Evolutionary conservation across 192 early-diverging fungal genomes (phyloP), one percentile per base, ranked within the genome.

Genomic region (Mortierella claussenii): DNA sequence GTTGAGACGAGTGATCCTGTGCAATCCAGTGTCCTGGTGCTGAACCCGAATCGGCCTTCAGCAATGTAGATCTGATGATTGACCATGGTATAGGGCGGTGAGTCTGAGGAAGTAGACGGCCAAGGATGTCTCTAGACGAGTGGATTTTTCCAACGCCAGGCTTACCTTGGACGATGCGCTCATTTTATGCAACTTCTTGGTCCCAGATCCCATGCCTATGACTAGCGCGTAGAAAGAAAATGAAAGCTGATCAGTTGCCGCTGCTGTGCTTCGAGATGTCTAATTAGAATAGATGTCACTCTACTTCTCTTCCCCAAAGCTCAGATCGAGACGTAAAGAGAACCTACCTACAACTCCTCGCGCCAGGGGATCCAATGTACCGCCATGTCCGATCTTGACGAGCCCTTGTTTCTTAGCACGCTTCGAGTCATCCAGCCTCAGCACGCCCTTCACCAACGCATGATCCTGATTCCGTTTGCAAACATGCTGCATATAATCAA

Each of bases 351-450:
- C 55, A 3, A 88, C 69, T 20, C 87, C 87, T 45, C 70, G 58
- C 21, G 87, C 87, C 33, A 88, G 53, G 13, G 87, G 87, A 61
- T 88, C 87, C 30, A 87, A 37, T 3, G 86, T 87, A 6, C 86
- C 86, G 10, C 86, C 86, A 66, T 87, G 86, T 2, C 86, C 86
- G 66, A 87, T 69, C 51, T 87, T 88, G 55, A 88, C 61, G 18
- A 68, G 55, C n/a, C 73, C 68, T 40, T 63, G 51, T 30, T 65
- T 51, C 34, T 40, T 40, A 40, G 73, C 56, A 13, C 68, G 47
- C 47, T 54, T 80, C 24, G 69, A 61, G 18, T 15, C 34, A n/a
- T 59, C 51, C 11, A 65, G 36, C 34, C 44, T 43, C 65, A 79
- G 12, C 26, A 65, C 33, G 1, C 60, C 48, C 1, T 66, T 49